Evolutionary conservation across 2,329 filamentous ascomycete genomes (phyloP).

Genomic region (Phaeosphaeria sp.): DNA sequence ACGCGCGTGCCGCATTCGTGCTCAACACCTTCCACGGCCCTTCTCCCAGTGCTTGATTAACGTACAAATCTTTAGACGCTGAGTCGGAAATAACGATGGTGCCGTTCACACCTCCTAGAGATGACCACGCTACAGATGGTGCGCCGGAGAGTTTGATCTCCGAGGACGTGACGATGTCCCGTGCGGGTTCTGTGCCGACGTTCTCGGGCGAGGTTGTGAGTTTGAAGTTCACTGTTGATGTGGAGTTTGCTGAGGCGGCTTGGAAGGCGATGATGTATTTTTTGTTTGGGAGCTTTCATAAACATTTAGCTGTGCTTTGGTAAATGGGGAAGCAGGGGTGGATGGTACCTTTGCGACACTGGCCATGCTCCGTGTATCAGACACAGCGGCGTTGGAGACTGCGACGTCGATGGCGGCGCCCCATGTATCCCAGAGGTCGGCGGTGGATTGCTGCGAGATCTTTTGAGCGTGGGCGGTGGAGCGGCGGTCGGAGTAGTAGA

Average conservation of each 20-base stretch:
- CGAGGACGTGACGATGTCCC: conserved; percentile 13
- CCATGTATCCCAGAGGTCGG: conserved; percentile 20
- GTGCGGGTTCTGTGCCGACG: conserved; percentile 12
- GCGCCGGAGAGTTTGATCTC: conserved; percentile 14
- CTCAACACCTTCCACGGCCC: conserved; percentile 22
- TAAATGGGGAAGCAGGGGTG: too few relatives aligned
- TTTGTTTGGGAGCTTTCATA: conserved; percentile 21
- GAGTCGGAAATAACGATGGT: conserved; percentile 25
- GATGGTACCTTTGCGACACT: conserved; percentile 19
- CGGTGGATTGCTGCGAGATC: conserved; percentile 23
- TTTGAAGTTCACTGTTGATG: conserved; percentile 17
- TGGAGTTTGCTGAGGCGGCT: background rate
- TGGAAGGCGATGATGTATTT: conserved; percentile 26
- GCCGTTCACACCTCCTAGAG: conserved; percentile 21
- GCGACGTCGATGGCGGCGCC: conserved; percentile 20
- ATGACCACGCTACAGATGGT: conserved; percentile 24
- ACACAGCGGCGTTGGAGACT: conserved; percentile 6
- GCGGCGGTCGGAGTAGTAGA: conserved; percentile 27
- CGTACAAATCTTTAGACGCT: conserved; percentile 15
- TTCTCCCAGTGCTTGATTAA: conserved; percentile 25
- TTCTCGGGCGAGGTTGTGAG: conserved; percentile 20
- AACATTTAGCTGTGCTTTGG: background rate
- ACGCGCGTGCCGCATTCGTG: conserved; percentile 21
- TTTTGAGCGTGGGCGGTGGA: conserved; percentile 24
- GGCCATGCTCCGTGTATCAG: conserved; percentile 17